Conservation (phyloP, 2,329 filamentous ascomycete genomes). For the Pseudogymnoascus sp. region DNA sequence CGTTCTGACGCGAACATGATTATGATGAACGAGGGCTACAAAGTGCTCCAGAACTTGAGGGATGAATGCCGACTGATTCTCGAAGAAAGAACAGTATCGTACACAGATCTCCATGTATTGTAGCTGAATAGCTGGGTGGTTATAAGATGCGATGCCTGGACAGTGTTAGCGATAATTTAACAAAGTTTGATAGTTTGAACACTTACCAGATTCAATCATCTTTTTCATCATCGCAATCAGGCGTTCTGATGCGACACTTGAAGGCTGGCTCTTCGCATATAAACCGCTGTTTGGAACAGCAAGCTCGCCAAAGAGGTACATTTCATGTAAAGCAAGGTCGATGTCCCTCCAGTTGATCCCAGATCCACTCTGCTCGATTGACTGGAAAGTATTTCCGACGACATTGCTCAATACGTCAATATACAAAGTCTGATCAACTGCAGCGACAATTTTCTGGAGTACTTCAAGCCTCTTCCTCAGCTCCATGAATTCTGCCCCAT, state of each 20-base stretch:
- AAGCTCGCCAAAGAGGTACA: slow-evolving; percentile 91
- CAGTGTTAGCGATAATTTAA: slow-evolving; percentile 20
- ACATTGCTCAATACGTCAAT: slow-evolving; percentile 81
- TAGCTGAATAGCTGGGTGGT: slow-evolving; percentile 83
- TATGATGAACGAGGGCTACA: slow-evolving; percentile 80
- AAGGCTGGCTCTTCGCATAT: slow-evolving; percentile 77
- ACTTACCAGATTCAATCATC: slow-evolving; percentile 83
- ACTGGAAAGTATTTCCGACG: slow-evolving; percentile 79
- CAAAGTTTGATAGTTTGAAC: slow-evolving; percentile 5
- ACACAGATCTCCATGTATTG: slow-evolving; percentile 99
- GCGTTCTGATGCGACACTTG: slow-evolving; percentile 68
- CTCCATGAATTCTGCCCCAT: slow-evolving; percentile 96
- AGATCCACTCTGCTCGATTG: slow-evolving; percentile 62
- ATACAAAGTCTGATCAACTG: slow-evolving; percentile 80
- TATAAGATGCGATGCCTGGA: slow-evolving; percentile 73
- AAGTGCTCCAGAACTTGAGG: slow-evolving; percentile 85
- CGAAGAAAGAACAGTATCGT: slow-evolving; percentile 87
- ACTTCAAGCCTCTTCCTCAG: slow-evolving; percentile 82
- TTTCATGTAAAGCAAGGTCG: slow-evolving; percentile 87
- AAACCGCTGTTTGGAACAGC: slow-evolving; percentile 81
- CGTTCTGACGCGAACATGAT: slow-evolving; percentile 76
- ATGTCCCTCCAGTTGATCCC: slow-evolving; percentile 90
- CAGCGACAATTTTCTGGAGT: slow-evolving; percentile 85
- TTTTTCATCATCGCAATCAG: slow-evolving; percentile 88
- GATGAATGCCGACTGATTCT: slow-evolving; percentile 72